These are phyloP conservation scores for Calonectria pseudoreteaudii DNA, from an alignment of 2,329 filamentous ascomycete species.

Conservation along the genomic window DNA sequence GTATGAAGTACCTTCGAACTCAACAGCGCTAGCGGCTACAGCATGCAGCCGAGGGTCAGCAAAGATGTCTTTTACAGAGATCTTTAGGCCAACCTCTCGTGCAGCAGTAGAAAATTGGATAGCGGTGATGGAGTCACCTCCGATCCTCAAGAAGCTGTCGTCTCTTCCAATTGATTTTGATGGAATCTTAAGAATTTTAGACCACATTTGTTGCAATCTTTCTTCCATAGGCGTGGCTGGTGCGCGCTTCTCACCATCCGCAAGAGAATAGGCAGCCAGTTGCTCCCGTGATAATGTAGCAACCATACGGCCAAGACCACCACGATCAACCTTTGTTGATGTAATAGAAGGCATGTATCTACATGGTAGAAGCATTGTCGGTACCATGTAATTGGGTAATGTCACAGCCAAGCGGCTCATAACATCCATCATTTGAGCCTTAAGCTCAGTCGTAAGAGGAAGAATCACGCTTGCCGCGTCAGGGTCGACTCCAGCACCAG, in stretches of 20 bases:
- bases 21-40: neutral
- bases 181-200: constrained; percentile 37
- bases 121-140: constrained; percentile 18
- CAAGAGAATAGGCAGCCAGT: constrained; percentile 20
- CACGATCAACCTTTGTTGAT: neutral
- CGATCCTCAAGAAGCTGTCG: constrained; percentile 1
- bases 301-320: neutral
- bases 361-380: neutral
- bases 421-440: neutral
- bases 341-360: neutral
- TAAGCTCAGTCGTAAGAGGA: neutral
- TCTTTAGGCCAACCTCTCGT: neutral
- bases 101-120: constrained; percentile 37
- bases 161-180: constrained; percentile 40
- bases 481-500: neutral
- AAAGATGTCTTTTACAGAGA: constrained; percentile 12
- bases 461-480: neutral
- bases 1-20: neutral
- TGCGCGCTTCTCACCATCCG: neutral
- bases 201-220: constrained; percentile 49
- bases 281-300: constrained; percentile 16
- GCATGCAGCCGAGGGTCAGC: neutral
- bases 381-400: neutral
- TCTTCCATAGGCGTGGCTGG: neutral
- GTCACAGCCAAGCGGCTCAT: neutral